phyloP scores from a whole-genome alignment of 2,329 filamentous ascomycete genomes.

The Raffaelea albimanens region DNA sequence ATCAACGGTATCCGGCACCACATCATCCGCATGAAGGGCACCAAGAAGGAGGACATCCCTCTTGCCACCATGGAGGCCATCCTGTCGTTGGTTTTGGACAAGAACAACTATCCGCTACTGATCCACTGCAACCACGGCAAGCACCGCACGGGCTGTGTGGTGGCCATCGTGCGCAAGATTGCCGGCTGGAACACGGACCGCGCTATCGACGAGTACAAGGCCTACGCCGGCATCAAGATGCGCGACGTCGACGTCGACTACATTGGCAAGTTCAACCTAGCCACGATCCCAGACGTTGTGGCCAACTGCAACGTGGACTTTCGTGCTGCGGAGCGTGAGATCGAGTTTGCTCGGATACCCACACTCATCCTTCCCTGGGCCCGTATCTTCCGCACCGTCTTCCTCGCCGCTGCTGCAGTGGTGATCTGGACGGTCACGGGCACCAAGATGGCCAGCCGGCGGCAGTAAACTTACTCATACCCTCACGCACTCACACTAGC shows the following conservation, averaged over 20 bases:
- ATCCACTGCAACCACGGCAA: constrained; percentile 93
- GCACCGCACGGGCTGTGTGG: constrained; percentile 86
- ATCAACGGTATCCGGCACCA: constrained; percentile 61
- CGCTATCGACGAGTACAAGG: constrained; percentile 64
- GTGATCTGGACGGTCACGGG: constrained; percentile 27
- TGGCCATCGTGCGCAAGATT: constrained; percentile 67
- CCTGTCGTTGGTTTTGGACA: constrained; percentile 61
- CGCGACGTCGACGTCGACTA: constrained; percentile 53
- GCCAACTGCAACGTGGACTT: constrained; percentile 6
- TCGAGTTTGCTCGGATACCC: constrained; percentile 16
- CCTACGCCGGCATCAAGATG: constrained; percentile 51
- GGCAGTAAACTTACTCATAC: too few species aligned
- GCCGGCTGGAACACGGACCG: constrained; percentile 54
- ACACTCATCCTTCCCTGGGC: too few species aligned
- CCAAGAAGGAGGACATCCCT: constrained; percentile 70
- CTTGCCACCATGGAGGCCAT: constrained; percentile 59
- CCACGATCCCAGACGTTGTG: constrained; percentile 24
- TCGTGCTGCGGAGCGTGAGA: too few species aligned
- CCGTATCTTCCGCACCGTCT: constrained; percentile 32
- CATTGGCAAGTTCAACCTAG: constrained; percentile 39
- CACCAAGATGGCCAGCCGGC: constrained; percentile 7
- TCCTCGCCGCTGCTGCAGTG: constrained; percentile 32
- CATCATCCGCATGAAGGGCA: constrained; percentile 73
- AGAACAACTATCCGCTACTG: constrained; percentile 67
- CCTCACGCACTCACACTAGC: too few species aligned